These are phyloP conservation scores for Remersonia thermophila DNA, from an alignment of 2,329 filamentous ascomycete genomes.

Conservation along the genomic window DNA sequence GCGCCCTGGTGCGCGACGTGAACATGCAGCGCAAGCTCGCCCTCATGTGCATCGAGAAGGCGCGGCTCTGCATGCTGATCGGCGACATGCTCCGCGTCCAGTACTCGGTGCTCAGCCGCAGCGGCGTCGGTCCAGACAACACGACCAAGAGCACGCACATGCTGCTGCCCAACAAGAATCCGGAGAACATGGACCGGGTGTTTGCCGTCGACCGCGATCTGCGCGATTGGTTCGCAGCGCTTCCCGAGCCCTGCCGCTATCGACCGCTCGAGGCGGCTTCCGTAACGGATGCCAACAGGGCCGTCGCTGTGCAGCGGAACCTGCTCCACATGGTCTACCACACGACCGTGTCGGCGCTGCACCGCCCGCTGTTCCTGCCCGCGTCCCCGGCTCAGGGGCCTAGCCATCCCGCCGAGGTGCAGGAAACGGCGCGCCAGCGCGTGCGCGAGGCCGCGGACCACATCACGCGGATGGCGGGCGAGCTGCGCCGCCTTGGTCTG, in stretches of 20 bases:
- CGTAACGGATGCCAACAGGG: slow-evolving; percentile 46
- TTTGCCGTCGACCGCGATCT: slow-evolving; percentile 68
- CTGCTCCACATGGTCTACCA: slow-evolving; percentile 89
- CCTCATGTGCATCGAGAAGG: slow-evolving; percentile 82
- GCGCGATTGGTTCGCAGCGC: slow-evolving; percentile 59
- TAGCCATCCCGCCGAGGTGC: slow-evolving; percentile 51
- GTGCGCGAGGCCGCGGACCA: slow-evolving; percentile 74
- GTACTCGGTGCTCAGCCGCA: slow-evolving; percentile 80
- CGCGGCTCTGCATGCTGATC: slow-evolving; percentile 78
- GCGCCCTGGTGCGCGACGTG: slow-evolving; percentile 56
- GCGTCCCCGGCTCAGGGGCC: slow-evolving; percentile 46
- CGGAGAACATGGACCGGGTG: slow-evolving; percentile 71
- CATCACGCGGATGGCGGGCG: slow-evolving; percentile 70
- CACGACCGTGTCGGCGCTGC: slow-evolving; percentile 80
- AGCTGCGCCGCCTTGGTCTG: slow-evolving; percentile 58
- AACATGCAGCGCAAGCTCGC: slow-evolving; percentile 68
- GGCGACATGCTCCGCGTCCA: slow-evolving; percentile 82
- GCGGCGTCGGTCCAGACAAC: slow-evolving; percentile 64
- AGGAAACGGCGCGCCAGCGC: slow-evolving; percentile 70
- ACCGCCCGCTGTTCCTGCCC: slow-evolving; percentile 81
- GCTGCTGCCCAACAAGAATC: slow-evolving; percentile 77
- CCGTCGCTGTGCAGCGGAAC: slow-evolving; percentile 60
- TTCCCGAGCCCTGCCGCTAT: slow-evolving; percentile 63
- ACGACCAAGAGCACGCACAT: slow-evolving; percentile 73
- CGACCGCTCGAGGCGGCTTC: slow-evolving; percentile 41